phyloP scores from a whole-genome alignment of 306 rosid species.

The Vigna unguiculata region DNA sequence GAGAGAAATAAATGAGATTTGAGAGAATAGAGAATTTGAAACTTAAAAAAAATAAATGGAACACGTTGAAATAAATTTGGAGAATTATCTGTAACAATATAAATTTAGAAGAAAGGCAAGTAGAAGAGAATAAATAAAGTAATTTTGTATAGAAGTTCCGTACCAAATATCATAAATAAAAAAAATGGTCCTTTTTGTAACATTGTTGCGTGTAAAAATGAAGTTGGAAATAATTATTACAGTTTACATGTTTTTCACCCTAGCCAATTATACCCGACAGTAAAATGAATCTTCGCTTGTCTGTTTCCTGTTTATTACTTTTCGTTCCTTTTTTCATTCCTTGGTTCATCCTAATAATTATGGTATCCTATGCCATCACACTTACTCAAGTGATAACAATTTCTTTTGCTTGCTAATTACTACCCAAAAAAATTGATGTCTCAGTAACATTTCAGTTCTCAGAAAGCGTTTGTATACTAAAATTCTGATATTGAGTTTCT shows the following conservation, averaged over 20 bases:
- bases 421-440: neutral
- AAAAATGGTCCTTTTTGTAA: neutral
- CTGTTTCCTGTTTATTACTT: neutral
- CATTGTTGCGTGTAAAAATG: neutral
- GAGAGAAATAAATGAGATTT: too few relatives aligned
- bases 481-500: constrained; percentile 35
- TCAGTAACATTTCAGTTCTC: neutral
- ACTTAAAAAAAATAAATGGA: too few relatives aligned
- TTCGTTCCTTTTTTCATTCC: neutral
- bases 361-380: neutral
- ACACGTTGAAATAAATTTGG: too few relatives aligned
- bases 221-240: constrained; percentile 3
- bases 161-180: too few relatives aligned
- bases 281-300: neutral
- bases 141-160: too few relatives aligned
- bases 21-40: too few relatives aligned
- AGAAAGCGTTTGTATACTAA: neutral
- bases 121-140: too few relatives aligned
- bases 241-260: neutral
- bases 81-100: too few relatives aligned
- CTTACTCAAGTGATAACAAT: neutral
- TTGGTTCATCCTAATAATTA: neutral
- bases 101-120: too few relatives aligned
- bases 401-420: neutral
- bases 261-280: neutral